phyloP scores from a whole-genome alignment of 2,329 filamentous ascomycete species.

The Diaporthe citrichinensis region DNA sequence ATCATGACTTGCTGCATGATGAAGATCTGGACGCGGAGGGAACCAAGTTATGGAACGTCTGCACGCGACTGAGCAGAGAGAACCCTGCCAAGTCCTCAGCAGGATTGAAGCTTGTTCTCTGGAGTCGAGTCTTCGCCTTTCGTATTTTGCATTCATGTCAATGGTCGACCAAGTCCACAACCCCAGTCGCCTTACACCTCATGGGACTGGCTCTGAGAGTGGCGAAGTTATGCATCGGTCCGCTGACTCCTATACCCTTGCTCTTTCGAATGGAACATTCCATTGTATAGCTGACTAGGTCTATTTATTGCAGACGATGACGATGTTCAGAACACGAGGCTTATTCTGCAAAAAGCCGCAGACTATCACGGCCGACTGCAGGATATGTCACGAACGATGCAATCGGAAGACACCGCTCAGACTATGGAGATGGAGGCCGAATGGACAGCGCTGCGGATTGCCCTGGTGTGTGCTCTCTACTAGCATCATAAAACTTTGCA shows the following conservation, averaged over 20 bases:
- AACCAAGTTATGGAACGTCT: conserved; percentile 76
- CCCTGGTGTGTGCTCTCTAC: conserved; percentile 68
- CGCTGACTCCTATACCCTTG: background rate
- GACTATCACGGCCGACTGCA: conserved; percentile 63
- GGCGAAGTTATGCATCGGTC: conserved; percentile 74
- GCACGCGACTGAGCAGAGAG: conserved; percentile 65
- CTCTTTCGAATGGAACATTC: conserved; percentile 16
- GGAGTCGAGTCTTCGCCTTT: conserved; percentile 72
- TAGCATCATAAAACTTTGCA: background rate
- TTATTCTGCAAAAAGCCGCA: conserved; percentile 75
- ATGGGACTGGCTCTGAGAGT: conserved; percentile 78
- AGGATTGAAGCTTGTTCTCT: conserved; percentile 51
- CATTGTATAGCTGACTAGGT: conserved; percentile 43
- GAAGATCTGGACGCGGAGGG: conserved; percentile 69
- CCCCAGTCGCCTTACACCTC: conserved; percentile 63
- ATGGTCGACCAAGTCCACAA: conserved; percentile 47
- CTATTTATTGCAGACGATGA: conserved; percentile 56
- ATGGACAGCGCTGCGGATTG: conserved; percentile 76
- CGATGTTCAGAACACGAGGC: conserved; percentile 70
- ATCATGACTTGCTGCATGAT: conserved; percentile 50
- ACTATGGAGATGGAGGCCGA: conserved; percentile 65
- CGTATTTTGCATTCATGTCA: conserved; percentile 74
- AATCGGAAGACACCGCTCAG: conserved; percentile 50
- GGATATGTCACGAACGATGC: conserved; percentile 47
- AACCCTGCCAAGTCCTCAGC: conserved; percentile 40